These are phyloP conservation scores for Scleroderma bovista DNA, from an alignment of 768 basidiomycete species.

Conservation along the genomic window DNA sequence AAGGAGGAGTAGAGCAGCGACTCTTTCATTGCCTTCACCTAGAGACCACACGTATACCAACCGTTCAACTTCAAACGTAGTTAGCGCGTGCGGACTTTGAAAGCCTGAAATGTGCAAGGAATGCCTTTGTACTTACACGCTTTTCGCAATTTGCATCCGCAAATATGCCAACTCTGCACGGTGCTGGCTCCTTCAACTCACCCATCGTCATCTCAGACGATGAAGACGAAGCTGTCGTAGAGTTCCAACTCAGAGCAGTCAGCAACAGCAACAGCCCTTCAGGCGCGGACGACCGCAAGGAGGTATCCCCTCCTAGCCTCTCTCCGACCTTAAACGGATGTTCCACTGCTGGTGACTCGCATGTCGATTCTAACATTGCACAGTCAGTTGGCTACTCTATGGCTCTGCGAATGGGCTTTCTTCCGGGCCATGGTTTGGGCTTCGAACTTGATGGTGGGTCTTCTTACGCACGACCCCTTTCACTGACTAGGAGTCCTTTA, in stretches of 20 bases:
- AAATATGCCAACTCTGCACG: conserved; percentile 7
- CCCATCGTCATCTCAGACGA: conserved; percentile 28
- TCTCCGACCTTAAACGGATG: background rate
- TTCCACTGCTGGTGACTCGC: background rate
- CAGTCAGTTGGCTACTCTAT: conserved; percentile 8
- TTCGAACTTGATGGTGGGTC: conserved; percentile 10
- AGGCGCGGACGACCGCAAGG: background rate
- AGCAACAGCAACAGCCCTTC: background rate
- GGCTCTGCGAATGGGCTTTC: conserved; percentile 10
- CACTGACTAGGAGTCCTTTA: conserved; percentile 4
- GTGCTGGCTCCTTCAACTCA: conserved; percentile 20
- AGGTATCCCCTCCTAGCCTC: background rate
- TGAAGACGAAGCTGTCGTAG: conserved; percentile 16
- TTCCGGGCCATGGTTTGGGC: conserved; percentile 10
- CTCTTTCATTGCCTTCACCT: background rate
- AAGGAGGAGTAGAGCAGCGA: conserved; percentile 8
- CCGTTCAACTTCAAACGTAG: background rate
- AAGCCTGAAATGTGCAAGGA: background rate
- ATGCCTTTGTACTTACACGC: too few relatives aligned
- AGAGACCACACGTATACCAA: too few relatives aligned
- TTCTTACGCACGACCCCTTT: background rate
- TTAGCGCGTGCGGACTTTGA: conserved; percentile 11
- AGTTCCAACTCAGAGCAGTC: conserved; percentile 1
- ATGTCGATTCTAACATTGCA: background rate
- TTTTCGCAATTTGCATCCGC: background rate